phyloP scores from a whole-genome alignment of 2,329 filamentous ascomycete genomes.

The Chrysoporthe deuterocubensis region DNA sequence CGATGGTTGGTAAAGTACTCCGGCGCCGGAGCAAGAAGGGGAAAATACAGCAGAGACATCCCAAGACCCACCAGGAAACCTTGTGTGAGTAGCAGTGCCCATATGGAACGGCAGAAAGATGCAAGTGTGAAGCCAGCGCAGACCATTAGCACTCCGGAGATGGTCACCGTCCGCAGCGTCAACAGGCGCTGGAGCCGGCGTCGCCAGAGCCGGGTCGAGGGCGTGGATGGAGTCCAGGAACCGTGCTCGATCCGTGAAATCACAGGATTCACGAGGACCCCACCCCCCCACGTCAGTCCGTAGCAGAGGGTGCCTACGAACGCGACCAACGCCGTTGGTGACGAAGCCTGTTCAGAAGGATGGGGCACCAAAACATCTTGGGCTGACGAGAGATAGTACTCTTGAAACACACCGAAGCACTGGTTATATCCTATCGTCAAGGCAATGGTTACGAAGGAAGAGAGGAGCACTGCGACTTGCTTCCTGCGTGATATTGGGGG shows the following conservation, averaged over 20 bases:
- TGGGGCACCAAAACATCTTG: slow-evolving; percentile 44
- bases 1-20: slow-evolving; percentile 54
- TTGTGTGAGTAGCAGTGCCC: slow-evolving; percentile 49
- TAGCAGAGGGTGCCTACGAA: slow-evolving; percentile 54
- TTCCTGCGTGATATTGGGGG: slow-evolving; percentile 44
- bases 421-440: slow-evolving; percentile 56
- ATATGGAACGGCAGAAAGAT: slow-evolving; percentile 40
- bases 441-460: slow-evolving; percentile 48
- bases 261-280: slow-evolving; percentile 52
- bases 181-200: slow-evolving; percentile 34
- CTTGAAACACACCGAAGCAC: slow-evolving; percentile 53
- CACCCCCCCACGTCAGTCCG: slow-evolving; percentile 55
- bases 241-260: slow-evolving; percentile 47
- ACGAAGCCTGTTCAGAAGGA: slow-evolving; percentile 37
- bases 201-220: slow-evolving; percentile 32
- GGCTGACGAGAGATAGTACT: slow-evolving; percentile 48
- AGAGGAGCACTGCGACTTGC: slow-evolving; percentile 47
- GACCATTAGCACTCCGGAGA: slow-evolving; percentile 46
- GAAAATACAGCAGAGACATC: slow-evolving; percentile 49
- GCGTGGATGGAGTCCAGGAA: slow-evolving; percentile 32
- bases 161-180: slow-evolving; percentile 43
- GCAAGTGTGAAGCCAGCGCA: slow-evolving; percentile 48
- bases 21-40: slow-evolving; percentile 49
- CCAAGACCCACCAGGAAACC: slow-evolving; percentile 48
- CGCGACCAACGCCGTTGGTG: slow-evolving; percentile 48